A percentile compares a stretch with the other conserved stretches of the same genome.
Evolutionary conservation across 2,329 filamentous ascomycete species (phyloP).

Genomic region (Arthrobotrys pseudoclavata): DNA sequence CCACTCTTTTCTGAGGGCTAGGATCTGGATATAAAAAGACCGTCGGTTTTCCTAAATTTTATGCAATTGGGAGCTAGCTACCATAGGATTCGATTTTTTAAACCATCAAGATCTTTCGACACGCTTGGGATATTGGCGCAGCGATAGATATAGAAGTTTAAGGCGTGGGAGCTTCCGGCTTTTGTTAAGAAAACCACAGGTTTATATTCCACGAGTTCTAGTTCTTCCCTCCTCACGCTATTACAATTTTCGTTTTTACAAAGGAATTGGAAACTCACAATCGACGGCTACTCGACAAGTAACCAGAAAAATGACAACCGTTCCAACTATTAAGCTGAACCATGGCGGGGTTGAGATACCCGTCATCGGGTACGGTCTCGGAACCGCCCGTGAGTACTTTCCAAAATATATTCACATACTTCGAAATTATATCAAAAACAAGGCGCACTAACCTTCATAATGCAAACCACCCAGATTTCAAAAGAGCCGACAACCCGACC

Average conservation of each 20-base stretch:
- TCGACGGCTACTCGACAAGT: not conserved
- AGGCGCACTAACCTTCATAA: too few species aligned
- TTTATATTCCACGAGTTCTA: not conserved
- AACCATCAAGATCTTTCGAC: too few species aligned
- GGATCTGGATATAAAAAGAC: too few species aligned
- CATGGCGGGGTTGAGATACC: slow-evolving; percentile 44
- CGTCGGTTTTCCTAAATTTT: too few species aligned
- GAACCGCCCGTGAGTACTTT: slow-evolving; percentile 47
- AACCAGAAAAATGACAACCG: slow-evolving; percentile 12
- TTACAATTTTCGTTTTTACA: too few species aligned
- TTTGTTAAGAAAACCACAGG: not conserved
- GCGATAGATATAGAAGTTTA: slow-evolving; percentile 2
- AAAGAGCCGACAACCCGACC: slow-evolving; percentile 67
- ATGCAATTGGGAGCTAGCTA: too few species aligned
- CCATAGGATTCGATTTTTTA: too few species aligned
- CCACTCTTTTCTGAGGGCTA: too few species aligned
- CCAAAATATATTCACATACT: not conserved
- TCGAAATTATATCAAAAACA: not conserved
- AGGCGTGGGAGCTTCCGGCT: not conserved
- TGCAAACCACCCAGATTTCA: slow-evolving; percentile 64
- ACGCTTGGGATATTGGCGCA: not conserved
- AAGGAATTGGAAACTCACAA: too few species aligned
- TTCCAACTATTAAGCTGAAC: slow-evolving; percentile 22
- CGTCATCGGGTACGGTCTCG: slow-evolving; percentile 46
- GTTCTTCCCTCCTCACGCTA: too few species aligned